phyloP scores from a whole-genome alignment of 331 rosid genomes.

The Malus hybrid region DNA sequence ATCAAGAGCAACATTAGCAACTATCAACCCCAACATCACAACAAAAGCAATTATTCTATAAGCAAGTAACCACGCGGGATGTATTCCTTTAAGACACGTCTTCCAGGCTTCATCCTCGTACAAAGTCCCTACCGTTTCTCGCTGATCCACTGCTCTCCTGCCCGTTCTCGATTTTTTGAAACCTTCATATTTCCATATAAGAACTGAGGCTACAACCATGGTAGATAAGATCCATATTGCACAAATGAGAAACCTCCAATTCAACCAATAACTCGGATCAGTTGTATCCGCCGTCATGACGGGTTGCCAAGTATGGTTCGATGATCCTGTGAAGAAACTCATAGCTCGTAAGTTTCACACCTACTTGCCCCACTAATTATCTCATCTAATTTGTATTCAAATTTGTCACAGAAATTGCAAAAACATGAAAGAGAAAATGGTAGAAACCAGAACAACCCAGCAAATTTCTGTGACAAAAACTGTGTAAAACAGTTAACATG shows the following conservation, averaged over 20 bases:
- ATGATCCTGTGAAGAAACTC: constrained; percentile 54
- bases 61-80: constrained; percentile 70
- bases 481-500: neutral
- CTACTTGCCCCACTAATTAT: neutral
- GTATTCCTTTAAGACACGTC: constrained; percentile 56
- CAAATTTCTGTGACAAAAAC: neutral
- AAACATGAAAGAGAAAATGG: neutral
- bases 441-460: neutral
- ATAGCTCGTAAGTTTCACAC: constrained; percentile 30
- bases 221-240: constrained; percentile 15
- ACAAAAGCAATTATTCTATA: constrained; percentile 55
- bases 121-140: constrained; percentile 30
- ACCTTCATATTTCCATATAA: constrained; percentile 71
- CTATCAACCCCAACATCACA: constrained; percentile 50
- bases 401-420: neutral
- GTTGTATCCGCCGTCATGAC: constrained; percentile 52
- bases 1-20: constrained; percentile 24
- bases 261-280: constrained; percentile 74
- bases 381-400: too few relatives aligned
- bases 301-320: constrained; percentile 28
- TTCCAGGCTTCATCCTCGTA: constrained; percentile 70
- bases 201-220: constrained; percentile 30
- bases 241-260: constrained; percentile 68
- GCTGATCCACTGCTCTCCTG: constrained; percentile 26
- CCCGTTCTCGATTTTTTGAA: constrained; percentile 25